Evolutionary conservation across 2,329 filamentous ascomycete genomes (phyloP).

Genomic region (Mycosphaerella arachidis): DNA sequence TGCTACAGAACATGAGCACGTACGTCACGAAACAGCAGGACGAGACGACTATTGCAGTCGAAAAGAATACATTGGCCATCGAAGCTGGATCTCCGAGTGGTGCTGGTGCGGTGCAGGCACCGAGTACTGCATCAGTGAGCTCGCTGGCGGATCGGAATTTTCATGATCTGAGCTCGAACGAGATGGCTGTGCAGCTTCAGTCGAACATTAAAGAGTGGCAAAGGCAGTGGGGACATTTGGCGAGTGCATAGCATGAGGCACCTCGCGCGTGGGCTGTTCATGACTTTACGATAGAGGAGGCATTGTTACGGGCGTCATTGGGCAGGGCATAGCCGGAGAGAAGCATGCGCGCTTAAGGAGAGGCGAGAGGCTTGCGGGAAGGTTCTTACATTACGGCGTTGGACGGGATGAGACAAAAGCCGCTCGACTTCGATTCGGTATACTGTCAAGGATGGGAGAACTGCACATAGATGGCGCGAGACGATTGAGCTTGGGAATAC

Average conservation of each 20-base stretch:
- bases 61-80: background rate
- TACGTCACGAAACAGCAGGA: slow-evolving; percentile 15
- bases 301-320: background rate
- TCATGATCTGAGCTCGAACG: slow-evolving; percentile 69
- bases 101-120: background rate
- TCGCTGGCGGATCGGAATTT: slow-evolving; percentile 43
- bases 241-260: background rate
- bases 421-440: background rate
- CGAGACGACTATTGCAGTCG: slow-evolving; percentile 2
- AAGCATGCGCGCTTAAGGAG: background rate
- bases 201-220: slow-evolving; percentile 53
- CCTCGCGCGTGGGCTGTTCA: background rate
- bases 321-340: background rate
- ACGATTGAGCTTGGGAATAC: background rate
- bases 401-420: background rate
- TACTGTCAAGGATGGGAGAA: background rate
- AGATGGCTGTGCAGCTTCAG: slow-evolving; percentile 88
- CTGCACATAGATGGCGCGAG: background rate
- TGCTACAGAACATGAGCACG: slow-evolving; percentile 17
- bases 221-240: slow-evolving; percentile 10
- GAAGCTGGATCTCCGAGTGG: background rate
- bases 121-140: background rate
- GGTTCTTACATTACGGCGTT: background rate
- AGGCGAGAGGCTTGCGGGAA: background rate
- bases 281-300: background rate